A percentile compares a stretch with the other conserved stretches of the same genome.
Evolutionary conservation across 805 yeast genomes (phyloP).

Genomic region (Saturnispora diversa): DNA sequence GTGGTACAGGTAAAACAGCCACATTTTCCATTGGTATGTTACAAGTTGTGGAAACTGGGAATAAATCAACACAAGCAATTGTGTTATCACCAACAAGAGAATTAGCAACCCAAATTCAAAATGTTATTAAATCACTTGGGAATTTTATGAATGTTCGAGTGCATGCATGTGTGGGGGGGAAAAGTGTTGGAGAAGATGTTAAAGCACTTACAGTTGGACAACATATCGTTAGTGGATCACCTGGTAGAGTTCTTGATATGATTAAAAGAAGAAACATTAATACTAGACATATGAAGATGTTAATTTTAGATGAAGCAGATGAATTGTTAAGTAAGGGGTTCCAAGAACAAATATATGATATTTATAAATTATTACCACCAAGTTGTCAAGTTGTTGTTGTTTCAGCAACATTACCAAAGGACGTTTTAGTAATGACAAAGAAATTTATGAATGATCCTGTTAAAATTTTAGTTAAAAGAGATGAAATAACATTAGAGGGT

Average conservation of each 20-base stretch:
- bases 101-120: constrained; percentile 86
- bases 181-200: constrained; percentile 71
- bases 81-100: constrained; percentile 95
- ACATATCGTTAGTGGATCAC: constrained; percentile 94
- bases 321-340: constrained; percentile 89
- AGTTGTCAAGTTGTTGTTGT: constrained; percentile 88
- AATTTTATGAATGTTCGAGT: constrained; percentile 78
- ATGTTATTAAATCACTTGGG: constrained; percentile 79
- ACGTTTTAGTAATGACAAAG: constrained; percentile 84
- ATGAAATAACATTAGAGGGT: constrained; percentile 89
- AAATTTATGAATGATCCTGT: constrained; percentile 92
- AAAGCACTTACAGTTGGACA: constrained; percentile 67
- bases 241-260: constrained; percentile 92
- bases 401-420: constrained; percentile 89
- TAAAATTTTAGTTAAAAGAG: constrained; percentile 88
- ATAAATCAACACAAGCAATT: constrained; percentile 77
- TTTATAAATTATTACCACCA: constrained; percentile 76
- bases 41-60: constrained; percentile 68
- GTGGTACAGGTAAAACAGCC: constrained; percentile 99
- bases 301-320: constrained; percentile 94
- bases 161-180: constrained; percentile 94
- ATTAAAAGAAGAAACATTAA: constrained; percentile 71
- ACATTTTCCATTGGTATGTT: constrained; percentile 92
- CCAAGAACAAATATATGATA: constrained; percentile 90
- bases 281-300: constrained; percentile 74